Conservation (phyloP, 2,329 filamentous ascomycete genomes). For the Lasiodiplodia gonubiensis region DNA sequence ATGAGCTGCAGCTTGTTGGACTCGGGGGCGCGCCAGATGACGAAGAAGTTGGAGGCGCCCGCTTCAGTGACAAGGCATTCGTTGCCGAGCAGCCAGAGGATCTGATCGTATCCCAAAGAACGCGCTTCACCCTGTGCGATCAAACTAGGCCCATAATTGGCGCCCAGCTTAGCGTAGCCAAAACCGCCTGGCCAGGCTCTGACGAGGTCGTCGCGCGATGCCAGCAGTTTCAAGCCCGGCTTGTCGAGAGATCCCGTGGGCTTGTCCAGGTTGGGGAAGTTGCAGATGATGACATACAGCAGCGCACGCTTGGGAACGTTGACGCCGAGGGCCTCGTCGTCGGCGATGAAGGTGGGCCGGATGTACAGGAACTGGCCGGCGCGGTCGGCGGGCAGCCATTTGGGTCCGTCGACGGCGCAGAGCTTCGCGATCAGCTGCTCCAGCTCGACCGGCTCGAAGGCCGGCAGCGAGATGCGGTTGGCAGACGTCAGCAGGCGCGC, state of each 20-base stretch:
- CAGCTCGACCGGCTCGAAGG: slow-evolving; percentile 72
- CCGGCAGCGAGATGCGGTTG: slow-evolving; percentile 73
- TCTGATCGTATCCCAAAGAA: slow-evolving; percentile 78
- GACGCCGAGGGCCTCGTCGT: slow-evolving; percentile 79
- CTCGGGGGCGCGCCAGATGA: slow-evolving; percentile 74
- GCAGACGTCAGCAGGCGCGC: slow-evolving; percentile 64
- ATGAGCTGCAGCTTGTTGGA: slow-evolving; percentile 69
- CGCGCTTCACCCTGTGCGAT: slow-evolving; percentile 78
- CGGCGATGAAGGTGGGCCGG: slow-evolving; percentile 85
- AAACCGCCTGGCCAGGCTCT: slow-evolving; percentile 94
- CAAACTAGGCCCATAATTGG: slow-evolving; percentile 88
- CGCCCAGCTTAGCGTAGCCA: slow-evolving; percentile 89
- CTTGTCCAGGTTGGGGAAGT: slow-evolving; percentile 53
- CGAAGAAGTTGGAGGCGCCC: slow-evolving; percentile 90
- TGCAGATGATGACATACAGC: slow-evolving; percentile 75
- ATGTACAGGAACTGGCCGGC: slow-evolving; percentile 80
- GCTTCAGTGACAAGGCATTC: slow-evolving; percentile 85
- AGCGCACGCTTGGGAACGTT: slow-evolving; percentile 81
- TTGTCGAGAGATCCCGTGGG: slow-evolving; percentile 28
- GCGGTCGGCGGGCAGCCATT: slow-evolving; percentile 76
- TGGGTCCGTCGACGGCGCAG: slow-evolving; percentile 72
- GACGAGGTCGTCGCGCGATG: slow-evolving; percentile 79
- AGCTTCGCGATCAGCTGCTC: slow-evolving; percentile 76
- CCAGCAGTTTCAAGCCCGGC: slow-evolving; percentile 70
- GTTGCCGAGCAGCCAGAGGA: slow-evolving; percentile 89